Evolutionary conservation across 805 yeast genomes (phyloP), one percentile per base, ranked within the genome.

Genomic region (Yarrowia osloensis): DNA sequence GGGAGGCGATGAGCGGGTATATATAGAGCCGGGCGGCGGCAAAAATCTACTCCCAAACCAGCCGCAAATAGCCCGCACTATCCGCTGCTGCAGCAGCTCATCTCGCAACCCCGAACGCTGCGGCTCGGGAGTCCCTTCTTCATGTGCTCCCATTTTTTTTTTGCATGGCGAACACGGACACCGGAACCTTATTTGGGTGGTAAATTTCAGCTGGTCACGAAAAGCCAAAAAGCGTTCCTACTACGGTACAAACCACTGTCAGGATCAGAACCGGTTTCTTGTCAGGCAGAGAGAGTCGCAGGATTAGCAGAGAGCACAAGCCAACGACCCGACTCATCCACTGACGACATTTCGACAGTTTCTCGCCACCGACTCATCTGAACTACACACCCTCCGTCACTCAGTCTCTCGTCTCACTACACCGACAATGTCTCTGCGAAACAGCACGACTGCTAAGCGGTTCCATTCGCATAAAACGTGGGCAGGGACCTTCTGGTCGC

Each of bases 401-500:
- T 11, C 13, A 13, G 4, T 33, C 35, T 28, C 8, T 28, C 17
- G 17, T 19, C 28, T 22, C 47, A n/a, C 29, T 24, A 35, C 54
- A 47, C 40, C 24, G n/a, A 24, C 31, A 19, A 57, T 57, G 63
- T 57, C 63, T 4, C 40, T 46, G 31, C 37, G 54, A 42, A 52
- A 66, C 33, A 47, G 26, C 21, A 46, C 52, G 7, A 54, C 68
- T 15, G 68, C 68, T 3, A 62, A 33, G 13, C 47, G 65, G 37
- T 63, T 67, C 7, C 46, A 65, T 19, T 52, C 54, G 44, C 93
- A 89, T 74, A 75, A 76, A 39, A 89, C 95, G 9, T 95, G 98
- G 99, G 98, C 99, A 0, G 89, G 89, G 24, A 94, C 97, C 6
- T 93, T 89, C 77, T 74, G 79, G 39, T 88, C 96, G 73, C 81